phyloP scores from a whole-genome alignment of 805 yeast species.

The Maudiozyma turicensis region DNA sequence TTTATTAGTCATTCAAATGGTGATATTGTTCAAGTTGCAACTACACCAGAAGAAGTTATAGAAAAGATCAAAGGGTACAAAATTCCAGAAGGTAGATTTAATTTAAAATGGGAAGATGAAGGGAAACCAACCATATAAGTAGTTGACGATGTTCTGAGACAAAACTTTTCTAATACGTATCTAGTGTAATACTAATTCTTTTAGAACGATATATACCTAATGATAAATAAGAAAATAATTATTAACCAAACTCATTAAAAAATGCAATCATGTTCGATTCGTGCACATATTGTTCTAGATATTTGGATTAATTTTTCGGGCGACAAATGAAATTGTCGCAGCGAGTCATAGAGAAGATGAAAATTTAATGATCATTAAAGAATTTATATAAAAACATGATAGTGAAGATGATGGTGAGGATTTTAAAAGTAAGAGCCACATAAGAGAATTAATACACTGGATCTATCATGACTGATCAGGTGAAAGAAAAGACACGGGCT shows the following conservation, averaged over 20 bases:
- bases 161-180: not conserved
- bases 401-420: no score
- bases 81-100: slow-evolving; percentile 65
- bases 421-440: not conserved
- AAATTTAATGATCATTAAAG: no score
- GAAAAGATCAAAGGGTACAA: slow-evolving; percentile 48
- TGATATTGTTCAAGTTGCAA: slow-evolving; percentile 58
- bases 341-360: no score
- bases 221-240: no score
- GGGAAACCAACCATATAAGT: slow-evolving; percentile 1
- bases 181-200: not conserved
- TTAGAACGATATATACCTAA: no score
- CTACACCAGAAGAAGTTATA: slow-evolving; percentile 59
- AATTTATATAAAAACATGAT: no score
- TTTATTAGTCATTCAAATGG: slow-evolving; percentile 63
- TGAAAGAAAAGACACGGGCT: not conserved
- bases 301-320: no score
- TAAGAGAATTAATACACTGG: not conserved
- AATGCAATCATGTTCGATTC: no score
- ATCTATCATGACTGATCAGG: not conserved
- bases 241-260: no score
- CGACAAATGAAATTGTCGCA: no score
- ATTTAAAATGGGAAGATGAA: slow-evolving; percentile 52
- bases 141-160: not conserved
- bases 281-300: no score